Percentiles rank a stretch among this genome's conserved stretches.
Conservation (phyloP, 1,284 basidiomycete species). For the Boletus semigastroideus region DNA sequence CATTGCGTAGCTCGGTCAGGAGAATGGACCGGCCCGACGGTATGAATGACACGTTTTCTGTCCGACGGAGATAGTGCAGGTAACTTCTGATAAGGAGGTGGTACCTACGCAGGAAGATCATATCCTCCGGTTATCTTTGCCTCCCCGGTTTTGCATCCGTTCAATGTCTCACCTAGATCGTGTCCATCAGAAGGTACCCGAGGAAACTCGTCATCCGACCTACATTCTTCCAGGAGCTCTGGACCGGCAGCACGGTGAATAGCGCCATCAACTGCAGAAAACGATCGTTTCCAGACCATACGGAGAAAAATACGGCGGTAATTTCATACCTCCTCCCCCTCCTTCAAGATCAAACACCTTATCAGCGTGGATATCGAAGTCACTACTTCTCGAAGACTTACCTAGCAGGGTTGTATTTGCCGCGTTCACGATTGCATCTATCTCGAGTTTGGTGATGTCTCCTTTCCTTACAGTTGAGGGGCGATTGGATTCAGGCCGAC, state of each 20-base stretch:
- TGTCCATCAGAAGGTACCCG: slow-evolving; percentile 4
- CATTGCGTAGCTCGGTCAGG: slow-evolving; percentile 45
- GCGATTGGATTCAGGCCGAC: neutral
- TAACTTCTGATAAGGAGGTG: neutral
- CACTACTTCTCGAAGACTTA: slow-evolving; percentile 5
- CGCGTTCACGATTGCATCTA: slow-evolving; percentile 87
- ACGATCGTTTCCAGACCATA: neutral
- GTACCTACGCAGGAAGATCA: slow-evolving; percentile 60
- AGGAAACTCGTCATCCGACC: neutral
- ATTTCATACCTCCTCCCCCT: slow-evolving; percentile 62
- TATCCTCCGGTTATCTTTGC: slow-evolving; percentile 83
- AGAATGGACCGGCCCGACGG: slow-evolving; percentile 85
- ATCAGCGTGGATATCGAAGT: neutral
- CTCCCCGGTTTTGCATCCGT: slow-evolving; percentile 81
- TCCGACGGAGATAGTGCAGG: slow-evolving; percentile 6
- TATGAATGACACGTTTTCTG: slow-evolving; percentile 81
- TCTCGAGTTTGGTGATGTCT: slow-evolving; percentile 71
- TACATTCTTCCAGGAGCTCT: slow-evolving; percentile 41
- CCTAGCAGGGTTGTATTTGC: slow-evolving; percentile 80
- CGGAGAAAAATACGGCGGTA: neutral
- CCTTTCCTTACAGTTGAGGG: slow-evolving; percentile 54
- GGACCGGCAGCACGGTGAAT: slow-evolving; percentile 86
- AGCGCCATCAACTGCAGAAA: slow-evolving; percentile 71
- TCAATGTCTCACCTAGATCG: slow-evolving; percentile 55
- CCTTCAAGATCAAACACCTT: slow-evolving; percentile 38